phyloP scores from a whole-genome alignment of 2,329 filamentous ascomycete species.

The Aspergillus ruber region DNA sequence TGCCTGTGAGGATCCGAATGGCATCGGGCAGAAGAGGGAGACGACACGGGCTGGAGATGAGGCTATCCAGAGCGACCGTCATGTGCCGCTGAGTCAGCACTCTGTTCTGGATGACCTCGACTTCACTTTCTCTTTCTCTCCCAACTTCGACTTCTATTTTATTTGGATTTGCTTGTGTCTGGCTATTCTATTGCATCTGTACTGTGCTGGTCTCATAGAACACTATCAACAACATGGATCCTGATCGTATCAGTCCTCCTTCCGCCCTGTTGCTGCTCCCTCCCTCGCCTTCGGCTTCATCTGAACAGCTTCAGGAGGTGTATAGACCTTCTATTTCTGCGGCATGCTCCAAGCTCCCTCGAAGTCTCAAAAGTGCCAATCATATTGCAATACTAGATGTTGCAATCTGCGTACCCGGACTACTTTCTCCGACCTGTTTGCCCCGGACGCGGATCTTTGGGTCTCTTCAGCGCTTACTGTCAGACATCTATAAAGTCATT shows the following conservation, averaged over 20 bases:
- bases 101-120: background rate
- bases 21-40: background rate
- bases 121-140: conserved; percentile 1
- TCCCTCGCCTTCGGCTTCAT: conserved; percentile 50
- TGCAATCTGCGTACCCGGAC: conserved; percentile 58
- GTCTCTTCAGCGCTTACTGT: conserved; percentile 66
- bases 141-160: background rate
- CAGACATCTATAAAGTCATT: conserved; percentile 70
- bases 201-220: background rate
- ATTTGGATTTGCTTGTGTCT: background rate
- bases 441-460: conserved; percentile 57
- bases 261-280: conserved; percentile 56
- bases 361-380: conserved; percentile 22
- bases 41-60: background rate
- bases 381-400: conserved; percentile 45
- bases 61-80: conserved; percentile 3
- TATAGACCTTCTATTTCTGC: conserved; percentile 56
- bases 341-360: conserved; percentile 47
- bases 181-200: conserved; percentile 1
- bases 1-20: conserved; percentile 4
- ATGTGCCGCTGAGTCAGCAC: conserved; percentile 15
- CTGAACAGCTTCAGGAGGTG: conserved; percentile 49
- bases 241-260: conserved; percentile 13
- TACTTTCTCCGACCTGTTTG: conserved; percentile 46
- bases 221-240: conserved; percentile 16